Evolutionary conservation across 257 asterid species (phyloP).

Genomic region (Solanum gracilifrons): DNA sequence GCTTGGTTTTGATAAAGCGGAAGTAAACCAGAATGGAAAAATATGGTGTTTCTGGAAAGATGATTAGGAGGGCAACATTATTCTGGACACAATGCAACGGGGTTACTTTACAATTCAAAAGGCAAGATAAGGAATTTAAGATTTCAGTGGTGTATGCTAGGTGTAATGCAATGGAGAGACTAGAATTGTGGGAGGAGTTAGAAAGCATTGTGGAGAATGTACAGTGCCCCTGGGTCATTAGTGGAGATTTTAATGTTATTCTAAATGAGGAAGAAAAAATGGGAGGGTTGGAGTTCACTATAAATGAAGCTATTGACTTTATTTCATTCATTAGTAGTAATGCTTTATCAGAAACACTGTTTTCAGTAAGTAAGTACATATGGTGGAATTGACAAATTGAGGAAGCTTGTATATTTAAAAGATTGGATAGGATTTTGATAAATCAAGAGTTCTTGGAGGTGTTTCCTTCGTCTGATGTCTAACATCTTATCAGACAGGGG

Average conservation of each 20-base stretch:
- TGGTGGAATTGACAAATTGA: not conserved
- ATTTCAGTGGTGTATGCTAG: not conserved
- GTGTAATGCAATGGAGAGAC: not conserved
- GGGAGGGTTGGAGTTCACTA: no score
- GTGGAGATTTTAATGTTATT: no score
- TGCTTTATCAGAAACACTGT: not conserved
- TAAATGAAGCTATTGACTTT: not conserved
- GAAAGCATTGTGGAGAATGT: no score
- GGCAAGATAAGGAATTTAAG: no score
- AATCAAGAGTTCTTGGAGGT: not conserved
- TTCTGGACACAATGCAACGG: no score
- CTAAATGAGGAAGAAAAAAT: no score
- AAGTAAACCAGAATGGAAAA: no score
- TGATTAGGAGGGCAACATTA: no score
- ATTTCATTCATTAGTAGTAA: not conserved
- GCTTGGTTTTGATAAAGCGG: no score
- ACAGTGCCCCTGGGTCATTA: not conserved
- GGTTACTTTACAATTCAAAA: no score
- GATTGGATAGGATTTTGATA: not conserved
- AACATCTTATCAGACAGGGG: no score
- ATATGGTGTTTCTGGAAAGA: no score
- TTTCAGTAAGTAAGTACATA: not conserved
- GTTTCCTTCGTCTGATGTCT: not conserved
- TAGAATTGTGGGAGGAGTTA: not conserved
- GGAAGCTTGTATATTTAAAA: not conserved